Percentiles rank a stretch among this genome's conserved stretches.
Conservation (phyloP, 2,329 filamentous ascomycete species). For the Aspergillus ruber region DNA sequence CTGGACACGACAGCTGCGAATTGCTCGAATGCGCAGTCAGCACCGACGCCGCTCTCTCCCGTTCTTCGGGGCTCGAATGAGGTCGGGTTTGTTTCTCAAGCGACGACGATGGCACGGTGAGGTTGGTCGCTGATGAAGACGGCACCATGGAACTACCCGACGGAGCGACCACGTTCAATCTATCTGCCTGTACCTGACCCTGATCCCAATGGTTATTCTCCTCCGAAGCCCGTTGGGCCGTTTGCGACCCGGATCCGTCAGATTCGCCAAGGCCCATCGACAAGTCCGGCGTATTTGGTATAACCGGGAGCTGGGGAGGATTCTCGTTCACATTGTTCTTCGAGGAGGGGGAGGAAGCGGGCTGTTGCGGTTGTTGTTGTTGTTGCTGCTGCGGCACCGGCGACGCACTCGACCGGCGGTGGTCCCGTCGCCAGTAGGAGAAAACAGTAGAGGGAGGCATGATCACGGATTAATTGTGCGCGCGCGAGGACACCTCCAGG, state of each 20-base stretch:
- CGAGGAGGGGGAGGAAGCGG: conserved; percentile 5
- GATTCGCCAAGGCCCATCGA: conserved; percentile 22
- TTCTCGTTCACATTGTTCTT: conserved; percentile 17
- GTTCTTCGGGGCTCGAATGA: conserved; percentile 26
- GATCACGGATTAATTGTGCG: conserved; percentile 4
- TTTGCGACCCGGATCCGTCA: conserved; percentile 8
- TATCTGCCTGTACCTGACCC: conserved; percentile 8
- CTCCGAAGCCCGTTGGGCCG: background rate
- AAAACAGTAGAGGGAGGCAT: conserved; percentile 36
- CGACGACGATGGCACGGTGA: conserved; percentile 20
- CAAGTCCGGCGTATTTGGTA: conserved; percentile 23
- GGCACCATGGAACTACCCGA: conserved; percentile 15
- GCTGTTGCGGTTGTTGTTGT: conserved; percentile 6
- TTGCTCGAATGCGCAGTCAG: conserved; percentile 20
- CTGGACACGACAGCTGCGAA: conserved; percentile 20
- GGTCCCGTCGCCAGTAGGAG: conserved; percentile 36
- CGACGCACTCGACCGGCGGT: conserved; percentile 28
- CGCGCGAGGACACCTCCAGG: conserved; percentile 7
- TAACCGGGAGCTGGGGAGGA: conserved; percentile 28
- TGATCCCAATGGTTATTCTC: conserved; percentile 16
- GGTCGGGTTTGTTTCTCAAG: conserved; percentile 21
- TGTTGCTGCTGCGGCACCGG: conserved; percentile 10
- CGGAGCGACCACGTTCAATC: conserved; percentile 13
- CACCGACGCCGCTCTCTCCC: conserved; percentile 12
- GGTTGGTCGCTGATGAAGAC: conserved; percentile 23